These are phyloP conservation scores for Dichotomopilus funicola DNA, from an alignment of 2,329 filamentous ascomycete species.

Conservation along the genomic window DNA sequence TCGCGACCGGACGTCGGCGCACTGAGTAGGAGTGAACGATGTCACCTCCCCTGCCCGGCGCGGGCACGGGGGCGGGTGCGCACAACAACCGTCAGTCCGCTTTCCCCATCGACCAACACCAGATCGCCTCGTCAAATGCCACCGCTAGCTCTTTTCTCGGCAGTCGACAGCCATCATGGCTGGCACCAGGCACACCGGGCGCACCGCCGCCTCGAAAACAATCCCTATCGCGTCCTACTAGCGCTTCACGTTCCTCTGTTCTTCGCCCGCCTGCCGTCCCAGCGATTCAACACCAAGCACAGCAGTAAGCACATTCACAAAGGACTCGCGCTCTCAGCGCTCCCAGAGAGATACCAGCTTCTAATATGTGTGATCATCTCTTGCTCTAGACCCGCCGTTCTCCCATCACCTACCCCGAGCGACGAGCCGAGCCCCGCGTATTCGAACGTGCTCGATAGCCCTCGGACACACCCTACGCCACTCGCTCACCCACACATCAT, in stretches of 20 bases:
- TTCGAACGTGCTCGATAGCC: conserved; percentile 31
- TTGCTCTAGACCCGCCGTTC: conserved; percentile 27
- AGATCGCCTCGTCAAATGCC: conserved; percentile 27
- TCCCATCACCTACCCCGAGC: conserved; percentile 58
- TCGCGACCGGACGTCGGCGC: conserved; percentile 9
- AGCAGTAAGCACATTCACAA: conserved; percentile 6
- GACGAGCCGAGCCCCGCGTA: conserved; percentile 49
- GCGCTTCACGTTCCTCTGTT: conserved; percentile 7
- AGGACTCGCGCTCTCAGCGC: too few relatives aligned
- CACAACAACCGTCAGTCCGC: neutral
- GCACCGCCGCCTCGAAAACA: conserved; percentile 7
- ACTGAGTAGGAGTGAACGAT: conserved; percentile 14
- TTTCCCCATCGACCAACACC: conserved; percentile 7
- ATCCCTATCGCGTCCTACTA: neutral
- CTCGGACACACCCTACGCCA: conserved; percentile 26
- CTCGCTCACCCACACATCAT: conserved; percentile 27
- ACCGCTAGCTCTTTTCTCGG: conserved; percentile 28
- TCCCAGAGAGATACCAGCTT: too few relatives aligned
- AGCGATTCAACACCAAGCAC: conserved; percentile 4
- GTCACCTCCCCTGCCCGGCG: conserved; percentile 6
- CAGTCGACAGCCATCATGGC: conserved; percentile 27
- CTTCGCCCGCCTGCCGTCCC: conserved; percentile 2
- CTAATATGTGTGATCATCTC: neutral
- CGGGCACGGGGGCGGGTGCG: neutral
- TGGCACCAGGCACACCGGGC: conserved; percentile 15